Conservation (phyloP, 352 stramenopile genomes). For the Blastocystis sp. region DNA sequence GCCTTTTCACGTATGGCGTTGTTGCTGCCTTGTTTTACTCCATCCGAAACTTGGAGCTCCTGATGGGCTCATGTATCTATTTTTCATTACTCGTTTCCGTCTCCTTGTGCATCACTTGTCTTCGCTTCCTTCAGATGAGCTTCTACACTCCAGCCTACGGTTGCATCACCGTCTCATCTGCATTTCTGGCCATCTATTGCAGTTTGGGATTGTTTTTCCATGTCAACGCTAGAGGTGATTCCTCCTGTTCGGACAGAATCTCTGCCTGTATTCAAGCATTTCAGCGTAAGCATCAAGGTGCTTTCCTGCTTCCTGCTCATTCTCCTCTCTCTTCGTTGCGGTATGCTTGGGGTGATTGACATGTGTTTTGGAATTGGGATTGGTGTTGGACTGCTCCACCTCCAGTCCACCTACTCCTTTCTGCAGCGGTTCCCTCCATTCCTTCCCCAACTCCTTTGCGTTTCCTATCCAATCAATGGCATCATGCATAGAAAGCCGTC, state of each 20-base stretch:
- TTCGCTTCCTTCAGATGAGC: slow-evolving; percentile 21
- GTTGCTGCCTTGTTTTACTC: slow-evolving; percentile 5
- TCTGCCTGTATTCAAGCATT: neutral
- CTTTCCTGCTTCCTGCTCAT: neutral
- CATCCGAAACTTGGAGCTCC: slow-evolving; percentile 19
- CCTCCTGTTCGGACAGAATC: neutral
- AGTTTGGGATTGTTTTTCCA: neutral
- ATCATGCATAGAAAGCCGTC: neutral
- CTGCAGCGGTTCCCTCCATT: neutral
- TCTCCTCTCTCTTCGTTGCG: neutral
- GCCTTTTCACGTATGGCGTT: slow-evolving; percentile 53
- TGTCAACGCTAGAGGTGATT: slow-evolving; percentile 11
- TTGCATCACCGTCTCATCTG: neutral
- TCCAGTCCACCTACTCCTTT: no score
- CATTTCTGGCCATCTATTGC: slow-evolving; percentile 5
- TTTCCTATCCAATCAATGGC: neutral
- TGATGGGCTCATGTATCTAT: neutral
- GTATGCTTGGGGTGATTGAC: slow-evolving; percentile 15
- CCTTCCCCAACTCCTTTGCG: slow-evolving; percentile 11
- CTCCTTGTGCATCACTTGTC: neutral
- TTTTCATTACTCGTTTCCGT: slow-evolving; percentile 12
- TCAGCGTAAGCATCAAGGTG: slow-evolving; percentile 11
- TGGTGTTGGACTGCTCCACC: neutral
- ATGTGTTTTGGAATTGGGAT: neutral
- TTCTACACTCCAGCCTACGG: neutral